A percentile compares a stretch with the other conserved stretches of the same genome.
Evolutionary conservation across 768 basidiomycete species (phyloP).

Genomic region (Lactifluus hygrophoroides): DNA sequence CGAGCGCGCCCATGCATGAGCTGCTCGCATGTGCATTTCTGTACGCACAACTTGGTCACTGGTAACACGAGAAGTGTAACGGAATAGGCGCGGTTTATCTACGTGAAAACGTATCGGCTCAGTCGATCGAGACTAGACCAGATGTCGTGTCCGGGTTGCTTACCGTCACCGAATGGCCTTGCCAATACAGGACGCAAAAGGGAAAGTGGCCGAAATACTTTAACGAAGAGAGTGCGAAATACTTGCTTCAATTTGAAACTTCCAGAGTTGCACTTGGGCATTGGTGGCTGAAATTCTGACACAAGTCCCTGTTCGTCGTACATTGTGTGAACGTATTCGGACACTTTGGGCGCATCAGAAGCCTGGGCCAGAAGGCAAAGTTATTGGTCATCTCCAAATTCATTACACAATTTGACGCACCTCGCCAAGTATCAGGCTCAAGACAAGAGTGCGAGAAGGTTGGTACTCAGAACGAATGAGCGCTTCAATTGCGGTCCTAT

Average conservation of each 20-base stretch:
- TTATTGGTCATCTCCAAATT: background rate
- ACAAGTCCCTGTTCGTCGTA: background rate
- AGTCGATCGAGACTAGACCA: background rate
- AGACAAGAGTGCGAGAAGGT: background rate
- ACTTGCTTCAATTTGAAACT: background rate
- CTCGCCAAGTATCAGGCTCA: slow-evolving; percentile 4
- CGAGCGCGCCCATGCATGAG: background rate
- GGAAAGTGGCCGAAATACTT: background rate
- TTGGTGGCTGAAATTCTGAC: background rate
- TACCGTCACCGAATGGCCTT: background rate
- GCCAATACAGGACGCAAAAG: background rate
- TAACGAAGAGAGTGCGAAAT: background rate
- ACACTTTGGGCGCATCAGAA: background rate
- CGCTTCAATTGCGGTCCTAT: background rate
- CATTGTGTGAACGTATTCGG: background rate
- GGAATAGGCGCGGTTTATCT: background rate
- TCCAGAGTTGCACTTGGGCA: background rate
- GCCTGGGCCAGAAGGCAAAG: background rate
- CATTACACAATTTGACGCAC: background rate
- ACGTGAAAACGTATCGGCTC: background rate
- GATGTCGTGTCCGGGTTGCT: background rate
- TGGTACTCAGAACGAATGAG: background rate
- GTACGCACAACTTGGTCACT: background rate
- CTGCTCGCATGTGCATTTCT: background rate
- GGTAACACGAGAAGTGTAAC: background rate